These are phyloP conservation scores for Salvia sclarea DNA, from an alignment of 305 asterid species.

Conservation along the genomic window DNA sequence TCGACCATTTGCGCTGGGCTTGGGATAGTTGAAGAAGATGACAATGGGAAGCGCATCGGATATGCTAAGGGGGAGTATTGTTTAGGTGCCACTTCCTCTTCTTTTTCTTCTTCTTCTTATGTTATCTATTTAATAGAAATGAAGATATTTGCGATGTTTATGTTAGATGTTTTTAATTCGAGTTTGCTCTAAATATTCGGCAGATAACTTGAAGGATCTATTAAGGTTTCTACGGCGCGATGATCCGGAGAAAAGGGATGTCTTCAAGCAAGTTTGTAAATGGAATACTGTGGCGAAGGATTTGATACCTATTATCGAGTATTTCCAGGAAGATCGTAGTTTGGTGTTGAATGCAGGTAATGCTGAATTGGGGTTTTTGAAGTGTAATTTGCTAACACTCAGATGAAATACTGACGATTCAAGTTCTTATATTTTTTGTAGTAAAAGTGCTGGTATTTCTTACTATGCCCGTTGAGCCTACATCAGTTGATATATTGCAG, in stretches of 20 bases:
- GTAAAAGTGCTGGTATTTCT: constrained; percentile 90
- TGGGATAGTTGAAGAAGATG: constrained; percentile 71
- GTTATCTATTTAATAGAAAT: not conserved
- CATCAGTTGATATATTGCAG: constrained; percentile 71
- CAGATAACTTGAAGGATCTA: constrained; percentile 93
- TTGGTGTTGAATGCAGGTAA: constrained; percentile 82
- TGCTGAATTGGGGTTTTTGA: not conserved
- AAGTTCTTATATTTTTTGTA: constrained; percentile 37
- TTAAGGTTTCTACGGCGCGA: constrained; percentile 90
- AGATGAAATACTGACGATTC: not conserved
- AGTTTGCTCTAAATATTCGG: constrained; percentile 14
- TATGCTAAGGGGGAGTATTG: constrained; percentile 68
- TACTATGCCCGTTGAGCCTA: constrained; percentile 88
- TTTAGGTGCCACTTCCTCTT: constrained; percentile 46
- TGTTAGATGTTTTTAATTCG: constrained; percentile 3
- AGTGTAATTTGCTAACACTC: not conserved
- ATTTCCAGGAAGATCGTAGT: constrained; percentile 70
- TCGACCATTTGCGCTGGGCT: constrained; percentile 80
- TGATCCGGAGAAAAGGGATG: constrained; percentile 87
- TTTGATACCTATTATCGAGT: constrained; percentile 77
- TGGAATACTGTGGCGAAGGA: constrained; percentile 79
- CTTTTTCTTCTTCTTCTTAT: not conserved
- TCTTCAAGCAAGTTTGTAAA: constrained; percentile 89
- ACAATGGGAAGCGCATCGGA: constrained; percentile 56
- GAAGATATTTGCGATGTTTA: not conserved